phyloP scores from a whole-genome alignment of 768 basidiomycete genomes.

The Boletus reticulatus region DNA sequence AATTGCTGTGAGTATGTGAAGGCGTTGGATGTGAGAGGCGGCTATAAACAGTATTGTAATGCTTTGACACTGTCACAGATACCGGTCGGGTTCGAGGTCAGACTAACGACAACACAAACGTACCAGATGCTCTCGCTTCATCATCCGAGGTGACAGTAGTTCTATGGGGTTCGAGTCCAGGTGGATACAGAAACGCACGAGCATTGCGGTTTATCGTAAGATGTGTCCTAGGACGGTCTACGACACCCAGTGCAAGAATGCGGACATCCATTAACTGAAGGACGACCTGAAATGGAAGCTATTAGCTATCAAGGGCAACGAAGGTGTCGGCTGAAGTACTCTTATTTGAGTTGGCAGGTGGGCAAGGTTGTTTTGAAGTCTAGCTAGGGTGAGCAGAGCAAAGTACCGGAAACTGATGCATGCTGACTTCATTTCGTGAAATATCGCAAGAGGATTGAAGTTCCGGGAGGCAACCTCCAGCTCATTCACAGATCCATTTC shows the following conservation, averaged over 20 bases:
- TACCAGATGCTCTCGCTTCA: slow-evolving; percentile 3
- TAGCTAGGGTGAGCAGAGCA: slow-evolving; percentile 25
- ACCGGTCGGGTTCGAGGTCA: background rate
- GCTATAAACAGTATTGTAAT: slow-evolving; percentile 31
- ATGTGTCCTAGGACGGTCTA: slow-evolving; percentile 53
- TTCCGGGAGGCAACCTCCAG: slow-evolving; percentile 63
- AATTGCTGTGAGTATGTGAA: slow-evolving; percentile 50
- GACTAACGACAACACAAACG: background rate
- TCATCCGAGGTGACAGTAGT: background rate
- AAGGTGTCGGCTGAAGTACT: slow-evolving; percentile 43
- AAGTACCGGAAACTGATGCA: background rate
- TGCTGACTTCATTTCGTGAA: slow-evolving; percentile 74
- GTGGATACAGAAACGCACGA: slow-evolving; percentile 64
- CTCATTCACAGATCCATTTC: slow-evolving; percentile 73
- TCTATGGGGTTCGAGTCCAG: slow-evolving; percentile 47
- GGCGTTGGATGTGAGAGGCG: slow-evolving; percentile 59
- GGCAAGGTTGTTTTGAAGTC: slow-evolving; percentile 64
- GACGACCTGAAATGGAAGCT: slow-evolving; percentile 47
- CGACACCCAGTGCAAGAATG: slow-evolving; percentile 67
- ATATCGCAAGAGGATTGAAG: slow-evolving; percentile 65
- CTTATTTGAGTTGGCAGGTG: slow-evolving; percentile 66
- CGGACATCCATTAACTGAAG: slow-evolving; percentile 70
- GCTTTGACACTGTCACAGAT: background rate
- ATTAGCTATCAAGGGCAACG: slow-evolving; percentile 3
- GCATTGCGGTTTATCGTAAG: slow-evolving; percentile 67